Conservation (phyloP, 2,329 filamentous ascomycete species). For the Trichoderma atrobrunneum region DNA sequence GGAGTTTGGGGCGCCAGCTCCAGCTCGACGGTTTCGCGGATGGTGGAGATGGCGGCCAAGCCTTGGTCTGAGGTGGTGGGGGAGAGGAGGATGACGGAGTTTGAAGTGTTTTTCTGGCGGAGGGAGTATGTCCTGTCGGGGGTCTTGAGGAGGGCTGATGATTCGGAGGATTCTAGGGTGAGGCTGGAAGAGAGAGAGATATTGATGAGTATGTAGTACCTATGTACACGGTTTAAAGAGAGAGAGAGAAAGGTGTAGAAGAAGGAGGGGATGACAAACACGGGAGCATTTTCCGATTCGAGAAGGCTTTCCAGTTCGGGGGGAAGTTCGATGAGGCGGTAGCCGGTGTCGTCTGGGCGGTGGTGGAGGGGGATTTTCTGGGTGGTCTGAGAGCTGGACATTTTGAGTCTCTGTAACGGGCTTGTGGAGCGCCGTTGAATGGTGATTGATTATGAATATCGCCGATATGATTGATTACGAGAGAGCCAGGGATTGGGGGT, state of each 20-base stretch:
- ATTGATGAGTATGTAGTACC: not conserved
- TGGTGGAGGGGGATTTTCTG: slow-evolving; percentile 51
- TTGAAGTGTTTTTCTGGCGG: slow-evolving; percentile 66
- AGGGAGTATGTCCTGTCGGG: slow-evolving; percentile 55
- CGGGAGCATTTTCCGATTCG: slow-evolving; percentile 51
- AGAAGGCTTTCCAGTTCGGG: slow-evolving; percentile 55
- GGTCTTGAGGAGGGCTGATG: slow-evolving; percentile 51
- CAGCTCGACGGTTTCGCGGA: slow-evolving; percentile 63
- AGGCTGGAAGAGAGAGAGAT: slow-evolving; percentile 35
- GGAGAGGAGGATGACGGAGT: slow-evolving; percentile 58
- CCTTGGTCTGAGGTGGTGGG: slow-evolving; percentile 31
- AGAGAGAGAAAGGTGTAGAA: not conserved
- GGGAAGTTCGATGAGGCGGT: slow-evolving; percentile 62
- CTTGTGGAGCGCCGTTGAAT: not conserved
- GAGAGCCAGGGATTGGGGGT: not conserved
- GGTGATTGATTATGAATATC: not conserved
- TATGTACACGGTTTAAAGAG: not conserved
- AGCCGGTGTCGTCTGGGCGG: slow-evolving; percentile 47
- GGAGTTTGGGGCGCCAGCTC: slow-evolving; percentile 41
- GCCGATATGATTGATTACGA: not conserved
- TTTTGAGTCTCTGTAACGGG: slow-evolving; percentile 22
- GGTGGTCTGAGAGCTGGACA: slow-evolving; percentile 45
- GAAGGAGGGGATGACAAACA: slow-evolving; percentile 40
- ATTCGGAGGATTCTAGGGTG: slow-evolving; percentile 48
- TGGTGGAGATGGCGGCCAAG: slow-evolving; percentile 51